Conservation (phyloP, 768 basidiomycete species). For the Galerina sulciceps region DNA sequence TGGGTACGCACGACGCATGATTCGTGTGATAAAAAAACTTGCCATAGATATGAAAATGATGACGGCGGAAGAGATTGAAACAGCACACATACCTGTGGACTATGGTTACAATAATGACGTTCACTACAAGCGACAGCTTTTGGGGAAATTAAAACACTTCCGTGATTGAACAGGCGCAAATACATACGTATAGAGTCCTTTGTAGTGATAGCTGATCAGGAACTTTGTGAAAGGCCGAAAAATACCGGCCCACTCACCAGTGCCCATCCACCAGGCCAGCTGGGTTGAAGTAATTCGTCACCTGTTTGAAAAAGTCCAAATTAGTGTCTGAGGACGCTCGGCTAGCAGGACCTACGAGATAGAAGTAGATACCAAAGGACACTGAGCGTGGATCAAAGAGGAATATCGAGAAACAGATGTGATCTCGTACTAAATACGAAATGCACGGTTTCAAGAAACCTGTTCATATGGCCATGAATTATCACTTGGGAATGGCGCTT, state of each 20-base stretch:
- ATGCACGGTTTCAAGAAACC: conserved; percentile 36
- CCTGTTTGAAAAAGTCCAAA: conserved; percentile 19
- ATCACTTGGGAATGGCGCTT: neutral
- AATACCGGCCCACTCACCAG: conserved; percentile 30
- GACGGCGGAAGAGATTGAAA: neutral
- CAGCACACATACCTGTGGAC: conserved; percentile 32
- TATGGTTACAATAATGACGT: conserved; percentile 33
- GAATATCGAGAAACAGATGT: neutral
- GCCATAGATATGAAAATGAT: neutral
- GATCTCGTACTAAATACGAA: conserved; percentile 29
- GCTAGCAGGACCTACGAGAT: conserved; percentile 30
- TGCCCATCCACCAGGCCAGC: conserved; percentile 34
- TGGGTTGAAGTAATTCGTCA: conserved; percentile 41
- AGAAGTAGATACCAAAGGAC: conserved; percentile 39
- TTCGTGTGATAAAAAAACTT: conserved; percentile 38
- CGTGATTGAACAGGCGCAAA: neutral
- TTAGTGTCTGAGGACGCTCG: neutral
- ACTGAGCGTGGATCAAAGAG: conserved; percentile 20
- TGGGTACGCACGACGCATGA: conserved; percentile 29
- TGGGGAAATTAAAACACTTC: neutral
- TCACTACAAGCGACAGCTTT: conserved; percentile 32
- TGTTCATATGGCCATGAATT: neutral
- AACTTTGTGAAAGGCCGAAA: neutral
- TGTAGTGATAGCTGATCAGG: conserved; percentile 2
- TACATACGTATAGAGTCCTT: conserved; percentile 40